Base-by-base conservation (phyloP, 2,329 filamentous ascomycete species). In the Paecilomyces dactylethromorphus region DNA sequence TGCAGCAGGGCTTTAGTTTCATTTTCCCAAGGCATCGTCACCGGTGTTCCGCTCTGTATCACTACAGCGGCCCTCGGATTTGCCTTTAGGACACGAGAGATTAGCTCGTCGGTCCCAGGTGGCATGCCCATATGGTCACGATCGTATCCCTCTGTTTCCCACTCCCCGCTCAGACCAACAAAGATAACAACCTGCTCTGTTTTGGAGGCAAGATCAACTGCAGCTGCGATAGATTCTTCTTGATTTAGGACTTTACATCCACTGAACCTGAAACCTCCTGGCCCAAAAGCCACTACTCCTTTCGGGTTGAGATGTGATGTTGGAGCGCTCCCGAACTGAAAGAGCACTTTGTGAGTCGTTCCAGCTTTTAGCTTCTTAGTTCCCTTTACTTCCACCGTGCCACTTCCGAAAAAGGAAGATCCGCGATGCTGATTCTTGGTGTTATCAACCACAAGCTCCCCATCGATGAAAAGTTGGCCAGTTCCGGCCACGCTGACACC, bases 141-240 rank as follows among this genome's bases (percentile, higher is more conserved):
- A 64, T 86, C 84, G 45, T 84, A 80, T 32, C 89, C 89, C 75
- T 92, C 90, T 0, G 87, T 87, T 71, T 93, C 90, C 88, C 89
- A 93, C 68, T 93, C 89, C 39, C 83, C 83, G 67, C 92, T 92
- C 54, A 94, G 81, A 1, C 91, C 91, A 1, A 87, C 87, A 68
- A 90, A 89, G 57, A 94, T 79, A 61, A 94, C 82, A 54, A 92
- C 90, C 68, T 92, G 88, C 58, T 93, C 89, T 1, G 87, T 87
- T 50, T 83, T 80, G 68, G 81, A 82, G 31, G 91, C 91, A 6
- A 89, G 78, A 29, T 82, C 79, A 1, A 88, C 87, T 0, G 90
- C 89, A 60, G 86, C 81, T 55, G 82, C 75, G 58, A 92, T 85
- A 67, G 87, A 84, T 15, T 81, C 79, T 58, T 83, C 74, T 39